A percentile compares a stretch with the other conserved stretches of the same genome.
phyloP scores from a whole-genome alignment of 139 green algal species.

The Trebouxia sp. region DNA sequence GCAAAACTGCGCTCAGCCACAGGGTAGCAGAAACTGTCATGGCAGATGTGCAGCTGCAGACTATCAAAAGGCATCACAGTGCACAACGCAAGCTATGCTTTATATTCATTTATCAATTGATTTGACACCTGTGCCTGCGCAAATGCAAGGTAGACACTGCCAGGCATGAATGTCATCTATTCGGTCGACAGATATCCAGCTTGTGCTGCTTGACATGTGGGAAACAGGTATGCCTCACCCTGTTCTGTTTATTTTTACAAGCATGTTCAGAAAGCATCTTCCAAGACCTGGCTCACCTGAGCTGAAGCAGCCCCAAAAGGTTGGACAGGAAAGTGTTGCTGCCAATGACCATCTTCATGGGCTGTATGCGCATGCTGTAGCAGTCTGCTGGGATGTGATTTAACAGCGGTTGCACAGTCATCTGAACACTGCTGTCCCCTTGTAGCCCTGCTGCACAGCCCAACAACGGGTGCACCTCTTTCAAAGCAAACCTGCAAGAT shows the following conservation, averaged over 20 bases:
- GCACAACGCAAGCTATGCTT: too few species aligned
- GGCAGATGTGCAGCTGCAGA: too few species aligned
- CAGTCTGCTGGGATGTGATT: constrained; percentile 26
- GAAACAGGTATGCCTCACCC: background rate
- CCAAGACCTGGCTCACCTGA: background rate
- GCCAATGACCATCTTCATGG: constrained; percentile 32
- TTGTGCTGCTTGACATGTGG: too few species aligned
- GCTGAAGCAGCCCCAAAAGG: constrained; percentile 28
- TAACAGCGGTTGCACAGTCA: background rate
- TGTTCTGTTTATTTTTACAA: background rate
- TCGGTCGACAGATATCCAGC: too few species aligned
- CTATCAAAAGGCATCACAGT: too few species aligned
- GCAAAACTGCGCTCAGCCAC: too few species aligned
- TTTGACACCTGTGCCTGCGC: too few species aligned
- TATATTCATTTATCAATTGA: too few species aligned
- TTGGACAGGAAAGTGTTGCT: constrained; percentile 3
- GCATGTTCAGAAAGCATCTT: too few species aligned
- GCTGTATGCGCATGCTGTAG: constrained; percentile 29
- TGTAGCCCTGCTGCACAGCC: constrained; percentile 4
- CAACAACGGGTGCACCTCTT: constrained; percentile 20
- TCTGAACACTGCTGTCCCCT: background rate
- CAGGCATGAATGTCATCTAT: too few species aligned
- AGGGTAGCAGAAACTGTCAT: too few species aligned
- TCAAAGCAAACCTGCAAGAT: constrained; percentile 11
- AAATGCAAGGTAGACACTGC: too few species aligned